Evolutionary conservation across 257 asterid species (phyloP), one percentile per base, ranked within the genome.

Genomic region (Fraxinus americana): DNA sequence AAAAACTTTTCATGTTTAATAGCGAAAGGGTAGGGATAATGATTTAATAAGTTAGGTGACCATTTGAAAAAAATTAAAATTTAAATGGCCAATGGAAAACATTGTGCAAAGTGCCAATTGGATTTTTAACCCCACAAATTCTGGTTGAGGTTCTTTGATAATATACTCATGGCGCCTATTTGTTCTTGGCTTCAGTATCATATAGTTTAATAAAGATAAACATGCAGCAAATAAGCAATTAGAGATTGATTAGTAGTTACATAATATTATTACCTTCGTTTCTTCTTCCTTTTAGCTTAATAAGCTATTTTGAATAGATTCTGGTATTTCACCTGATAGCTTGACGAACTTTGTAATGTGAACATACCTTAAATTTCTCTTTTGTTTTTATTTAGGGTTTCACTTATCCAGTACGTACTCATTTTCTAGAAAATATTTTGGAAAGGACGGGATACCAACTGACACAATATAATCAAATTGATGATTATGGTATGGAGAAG

Each of bases 401-500:
- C 79, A 93, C 97, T 63, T 88, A 89, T 83, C 97, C 97, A 7
- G 97, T 95, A 41, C 87, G 29, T 79, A 86, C 90, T 71, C 90
- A 93, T 88, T 95, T 93, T 88, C 85, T 95, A 76, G 99, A 95
- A 88, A 77, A 77, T 86, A 84, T 95, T 82, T 86, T 95, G 90
- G 98, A 95, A 87, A 86, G 83, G 87, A 87, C 91, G 70, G 93
- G 97, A 81, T 95, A 95, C 83, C 92, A 84, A 78, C 85, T 95
- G 91, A 95, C 99, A 11, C 84, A 90, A 29, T 71, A 85, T 79
- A 95, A 95, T 86, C 99, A 95, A 74, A 82, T 95, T 83, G 99
- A 95, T 43, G 98, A 95, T 81, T 95, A 89, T 85, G 98, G 99
- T 77, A 79, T 73, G 38, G 98, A 93, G 75, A 95, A 85, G 82